Percentiles rank a stretch among this genome's conserved stretches.
Evolutionary conservation across 2,329 filamentous ascomycete species (phyloP).

Genomic region (Paecilomyces fulvus): DNA sequence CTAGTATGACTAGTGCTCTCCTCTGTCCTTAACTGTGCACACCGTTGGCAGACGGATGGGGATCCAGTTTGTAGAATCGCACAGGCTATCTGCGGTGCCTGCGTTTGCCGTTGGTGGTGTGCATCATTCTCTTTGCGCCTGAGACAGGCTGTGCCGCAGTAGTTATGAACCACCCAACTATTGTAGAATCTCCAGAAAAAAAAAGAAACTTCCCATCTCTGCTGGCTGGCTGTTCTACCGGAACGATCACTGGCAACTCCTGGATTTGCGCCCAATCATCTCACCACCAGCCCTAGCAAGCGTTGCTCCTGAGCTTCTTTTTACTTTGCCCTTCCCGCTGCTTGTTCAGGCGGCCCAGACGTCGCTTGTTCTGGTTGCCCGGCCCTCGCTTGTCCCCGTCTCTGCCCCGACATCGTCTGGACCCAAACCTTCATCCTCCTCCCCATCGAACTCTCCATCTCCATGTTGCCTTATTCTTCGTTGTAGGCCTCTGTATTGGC

Average conservation of each 20-base stretch:
- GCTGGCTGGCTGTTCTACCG: background rate
- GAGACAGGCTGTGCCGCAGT: background rate
- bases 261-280: background rate
- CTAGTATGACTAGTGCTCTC: background rate
- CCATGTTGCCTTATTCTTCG: background rate
- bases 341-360: background rate
- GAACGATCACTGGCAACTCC: background rate
- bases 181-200: background rate
- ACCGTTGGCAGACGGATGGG: background rate
- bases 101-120: background rate
- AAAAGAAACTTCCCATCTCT: background rate
- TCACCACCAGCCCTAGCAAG: background rate
- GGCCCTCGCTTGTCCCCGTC: background rate
- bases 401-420: background rate
- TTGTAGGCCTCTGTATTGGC: background rate
- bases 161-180: background rate
- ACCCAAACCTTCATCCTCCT: background rate
- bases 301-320: background rate
- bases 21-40: background rate
- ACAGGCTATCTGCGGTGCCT: background rate
- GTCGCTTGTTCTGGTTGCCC: background rate
- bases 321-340: background rate
- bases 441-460: background rate
- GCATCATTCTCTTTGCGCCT: background rate
- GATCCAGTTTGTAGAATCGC: background rate